Conservation (phyloP, 176 grass and related monocot genomes). For the Hyparrhenia diplandra region DNA sequence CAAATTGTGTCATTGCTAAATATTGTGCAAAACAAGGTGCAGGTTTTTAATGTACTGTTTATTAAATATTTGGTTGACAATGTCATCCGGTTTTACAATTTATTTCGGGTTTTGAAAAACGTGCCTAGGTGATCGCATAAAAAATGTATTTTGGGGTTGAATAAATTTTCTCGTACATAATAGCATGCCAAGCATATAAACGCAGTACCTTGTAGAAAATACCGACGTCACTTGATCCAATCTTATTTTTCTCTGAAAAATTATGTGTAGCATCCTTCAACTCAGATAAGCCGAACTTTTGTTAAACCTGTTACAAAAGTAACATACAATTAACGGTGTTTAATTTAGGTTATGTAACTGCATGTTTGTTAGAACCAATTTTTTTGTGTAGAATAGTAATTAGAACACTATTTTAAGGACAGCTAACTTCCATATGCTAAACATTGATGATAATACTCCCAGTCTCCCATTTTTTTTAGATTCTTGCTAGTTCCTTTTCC, state of each 20-base stretch:
- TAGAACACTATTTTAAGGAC: not conserved
- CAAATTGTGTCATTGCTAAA: too few relatives aligned
- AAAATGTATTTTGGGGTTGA: too few relatives aligned
- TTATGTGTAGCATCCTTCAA: not conserved
- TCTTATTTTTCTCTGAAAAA: not conserved
- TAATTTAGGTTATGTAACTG: not conserved
- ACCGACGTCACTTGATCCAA: too few relatives aligned
- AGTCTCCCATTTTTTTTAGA: not conserved
- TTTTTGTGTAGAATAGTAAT: not conserved
- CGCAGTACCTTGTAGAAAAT: too few relatives aligned
- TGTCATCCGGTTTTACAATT: too few relatives aligned
- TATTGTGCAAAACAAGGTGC: too few relatives aligned
- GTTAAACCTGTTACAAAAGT: not conserved
- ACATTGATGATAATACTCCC: not conserved
- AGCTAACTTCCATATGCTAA: not conserved
- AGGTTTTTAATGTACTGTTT: too few relatives aligned
- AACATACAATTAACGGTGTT: not conserved
- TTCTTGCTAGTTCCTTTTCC: not conserved
- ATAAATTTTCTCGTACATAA: too few relatives aligned
- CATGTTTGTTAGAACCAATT: not conserved
- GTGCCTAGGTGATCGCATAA: too few relatives aligned
- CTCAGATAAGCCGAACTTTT: not conserved
- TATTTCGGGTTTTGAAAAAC: too few relatives aligned
- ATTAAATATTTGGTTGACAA: too few relatives aligned
- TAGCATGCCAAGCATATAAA: too few relatives aligned